Evolutionary conservation across 1,284 basidiomycete species (phyloP).

Genomic region (Cutaneotrichosporon spelunceum): DNA sequence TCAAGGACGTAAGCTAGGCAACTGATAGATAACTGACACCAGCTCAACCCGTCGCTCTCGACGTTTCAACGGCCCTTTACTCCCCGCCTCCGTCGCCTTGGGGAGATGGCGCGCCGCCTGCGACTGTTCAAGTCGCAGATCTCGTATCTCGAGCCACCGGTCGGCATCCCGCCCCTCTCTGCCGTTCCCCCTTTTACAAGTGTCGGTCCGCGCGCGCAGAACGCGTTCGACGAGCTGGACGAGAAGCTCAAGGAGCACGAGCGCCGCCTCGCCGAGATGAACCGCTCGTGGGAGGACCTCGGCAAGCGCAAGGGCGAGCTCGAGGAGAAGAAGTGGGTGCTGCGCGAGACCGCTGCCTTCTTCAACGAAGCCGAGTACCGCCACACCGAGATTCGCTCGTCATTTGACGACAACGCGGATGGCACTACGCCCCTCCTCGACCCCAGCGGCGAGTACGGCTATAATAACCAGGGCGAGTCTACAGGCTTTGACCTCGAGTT

Average conservation of each 20-base stretch:
- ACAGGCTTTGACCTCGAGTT: slow-evolving; percentile 81
- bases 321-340: slow-evolving; percentile 86
- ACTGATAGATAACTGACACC: slow-evolving; percentile 13
- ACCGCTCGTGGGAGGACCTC: slow-evolving; percentile 84
- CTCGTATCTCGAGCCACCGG: slow-evolving; percentile 63
- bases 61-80: slow-evolving; percentile 99
- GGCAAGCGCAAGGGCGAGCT: slow-evolving; percentile 84
- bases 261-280: slow-evolving; percentile 82
- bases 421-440: slow-evolving; percentile 80
- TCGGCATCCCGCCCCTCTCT: slow-evolving; percentile 75
- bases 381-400: slow-evolving; percentile 73
- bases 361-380: slow-evolving; percentile 86
- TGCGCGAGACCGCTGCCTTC: slow-evolving; percentile 94
- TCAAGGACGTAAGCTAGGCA: slow-evolving; percentile 76
- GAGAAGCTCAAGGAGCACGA: slow-evolving; percentile 85
- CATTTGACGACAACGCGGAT: slow-evolving; percentile 72
- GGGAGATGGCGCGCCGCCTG: slow-evolving; percentile 92
- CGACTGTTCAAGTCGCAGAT: slow-evolving; percentile 88
- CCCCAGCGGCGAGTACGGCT: slow-evolving; percentile 67
- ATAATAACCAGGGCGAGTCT: slow-evolving; percentile 57
- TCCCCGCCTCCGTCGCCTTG: slow-evolving; percentile 87
- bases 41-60: slow-evolving; percentile 93
- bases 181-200: slow-evolving; percentile 79
- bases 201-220: slow-evolving; percentile 83
- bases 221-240: slow-evolving; percentile 90